Conservation (phyloP, 75 land plant genomes). For the Pinus taeda region DNA sequence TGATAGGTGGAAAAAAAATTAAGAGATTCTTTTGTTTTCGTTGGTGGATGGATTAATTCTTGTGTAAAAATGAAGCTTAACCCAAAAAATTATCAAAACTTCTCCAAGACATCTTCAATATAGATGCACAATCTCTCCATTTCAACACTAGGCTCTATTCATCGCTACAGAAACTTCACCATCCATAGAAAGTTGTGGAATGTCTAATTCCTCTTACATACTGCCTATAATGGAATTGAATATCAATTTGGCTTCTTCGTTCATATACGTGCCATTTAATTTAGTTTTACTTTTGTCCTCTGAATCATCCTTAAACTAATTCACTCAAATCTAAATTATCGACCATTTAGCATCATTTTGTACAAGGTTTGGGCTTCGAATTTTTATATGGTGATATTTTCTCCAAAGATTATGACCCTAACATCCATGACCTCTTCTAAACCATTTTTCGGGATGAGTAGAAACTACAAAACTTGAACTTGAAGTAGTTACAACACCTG, state of each 20-base stretch:
- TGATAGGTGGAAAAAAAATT: too few species aligned
- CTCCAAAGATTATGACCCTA: conserved; percentile 1
- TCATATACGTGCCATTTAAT: background rate
- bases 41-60: too few species aligned
- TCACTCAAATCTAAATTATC: background rate
- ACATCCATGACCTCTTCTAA: background rate
- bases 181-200: background rate
- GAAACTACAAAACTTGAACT: conserved; percentile 59
- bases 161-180: background rate
- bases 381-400: conserved; percentile 7
- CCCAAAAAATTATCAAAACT: background rate
- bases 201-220: conserved; percentile 2
- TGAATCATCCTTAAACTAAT: background rate
- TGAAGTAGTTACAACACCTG: conserved; percentile 52
- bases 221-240: background rate
- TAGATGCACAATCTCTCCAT: background rate
- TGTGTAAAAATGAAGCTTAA: background rate
- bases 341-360: background rate
- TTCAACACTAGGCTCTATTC: background rate
- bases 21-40: too few species aligned
- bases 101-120: background rate
- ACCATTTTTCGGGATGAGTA: background rate
- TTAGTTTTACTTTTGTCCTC: background rate
- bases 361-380: background rate
- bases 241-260: background rate